These are phyloP conservation scores for Podospora fimiseda DNA, from an alignment of 495 filamentous ascomycete species.

Conservation along the genomic window DNA sequence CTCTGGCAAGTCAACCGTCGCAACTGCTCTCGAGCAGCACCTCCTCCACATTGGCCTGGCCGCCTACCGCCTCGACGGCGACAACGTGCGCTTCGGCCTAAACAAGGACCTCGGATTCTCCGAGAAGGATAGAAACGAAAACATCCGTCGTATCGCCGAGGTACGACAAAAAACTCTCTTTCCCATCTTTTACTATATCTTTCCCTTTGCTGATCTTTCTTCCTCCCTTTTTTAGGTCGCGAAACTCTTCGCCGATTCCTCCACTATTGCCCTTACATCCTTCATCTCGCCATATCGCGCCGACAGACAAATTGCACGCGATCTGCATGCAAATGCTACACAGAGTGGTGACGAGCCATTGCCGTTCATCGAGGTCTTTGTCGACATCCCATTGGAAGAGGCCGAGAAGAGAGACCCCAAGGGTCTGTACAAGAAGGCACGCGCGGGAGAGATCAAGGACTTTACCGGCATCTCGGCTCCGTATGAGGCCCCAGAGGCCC, in stretches of 20 bases:
- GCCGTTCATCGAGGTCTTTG: constrained; percentile 87
- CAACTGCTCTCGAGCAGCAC: constrained; percentile 92
- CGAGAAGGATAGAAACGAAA: constrained; percentile 89
- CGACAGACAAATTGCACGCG: constrained; percentile 75
- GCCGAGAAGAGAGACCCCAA: constrained; percentile 96
- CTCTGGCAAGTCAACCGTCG: constrained; percentile 93
- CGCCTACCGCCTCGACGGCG: constrained; percentile 92
- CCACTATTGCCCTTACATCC: constrained; percentile 80
- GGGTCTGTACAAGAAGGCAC: constrained; percentile 94
- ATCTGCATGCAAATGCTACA: constrained; percentile 58
- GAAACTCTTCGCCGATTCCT: constrained; percentile 88
- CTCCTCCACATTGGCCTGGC: constrained; percentile 75
- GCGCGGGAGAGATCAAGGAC: constrained; percentile 87
- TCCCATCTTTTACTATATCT: not conserved
- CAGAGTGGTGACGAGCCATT: constrained; percentile 50
- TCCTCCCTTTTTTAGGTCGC: constrained; percentile 55
- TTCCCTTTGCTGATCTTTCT: not conserved
- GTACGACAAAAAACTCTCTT: constrained; percentile 35
- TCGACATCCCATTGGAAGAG: constrained; percentile 80
- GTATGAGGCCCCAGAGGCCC: constrained; percentile 80
- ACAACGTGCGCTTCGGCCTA: constrained; percentile 96
- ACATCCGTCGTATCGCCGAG: constrained; percentile 93
- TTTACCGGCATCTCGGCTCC: constrained; percentile 93
- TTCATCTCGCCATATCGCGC: constrained; percentile 94
- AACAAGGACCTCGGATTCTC: constrained; percentile 96